These are phyloP conservation scores for Pestalotiopsis sp. DNA, from an alignment of 2,329 filamentous ascomycete genomes.

Conservation along the genomic window DNA sequence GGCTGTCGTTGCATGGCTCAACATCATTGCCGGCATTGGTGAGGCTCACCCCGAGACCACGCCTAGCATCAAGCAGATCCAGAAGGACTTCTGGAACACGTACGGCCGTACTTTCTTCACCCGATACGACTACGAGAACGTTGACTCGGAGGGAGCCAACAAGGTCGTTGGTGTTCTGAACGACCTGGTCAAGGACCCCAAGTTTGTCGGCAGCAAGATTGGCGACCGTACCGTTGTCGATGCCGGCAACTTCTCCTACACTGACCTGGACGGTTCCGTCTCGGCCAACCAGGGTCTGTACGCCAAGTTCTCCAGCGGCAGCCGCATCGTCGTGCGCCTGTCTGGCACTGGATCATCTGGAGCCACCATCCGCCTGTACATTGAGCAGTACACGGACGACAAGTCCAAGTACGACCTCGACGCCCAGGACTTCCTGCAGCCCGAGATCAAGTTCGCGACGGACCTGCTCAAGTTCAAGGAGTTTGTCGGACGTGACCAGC, in stretches of 20 bases:
- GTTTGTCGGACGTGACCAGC: constrained; percentile 88
- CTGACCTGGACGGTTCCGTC: constrained; percentile 95
- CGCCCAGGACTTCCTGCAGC: constrained; percentile 91
- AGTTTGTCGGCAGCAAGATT: constrained; percentile 82
- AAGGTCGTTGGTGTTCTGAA: constrained; percentile 84
- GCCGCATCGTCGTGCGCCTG: constrained; percentile 90
- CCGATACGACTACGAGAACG: constrained; percentile 96
- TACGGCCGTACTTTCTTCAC: constrained; percentile 99
- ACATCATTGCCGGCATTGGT: constrained; percentile 95
- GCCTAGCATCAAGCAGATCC: constrained; percentile 93
- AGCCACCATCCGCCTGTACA: constrained; percentile 94
- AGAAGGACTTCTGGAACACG: constrained; percentile 93
- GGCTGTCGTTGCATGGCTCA: constrained; percentile 97
- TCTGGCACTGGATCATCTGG: constrained; percentile 95
- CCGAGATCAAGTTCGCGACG: constrained; percentile 84
- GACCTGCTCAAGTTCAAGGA: constrained; percentile 91
- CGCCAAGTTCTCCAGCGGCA: constrained; percentile 91
- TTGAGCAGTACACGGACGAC: constrained; percentile 92
- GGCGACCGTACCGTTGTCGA: constrained; percentile 79
- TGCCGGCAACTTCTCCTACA: constrained; percentile 97
- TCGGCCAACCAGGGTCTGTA: constrained; percentile 96
- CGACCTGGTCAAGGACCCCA: constrained; percentile 72
- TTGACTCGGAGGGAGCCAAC: constrained; percentile 87
- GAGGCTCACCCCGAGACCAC: constrained; percentile 77
- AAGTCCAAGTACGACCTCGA: constrained; percentile 76